Evolutionary conservation across 768 basidiomycete species (phyloP).

Genomic region (Psilocybe sp.): DNA sequence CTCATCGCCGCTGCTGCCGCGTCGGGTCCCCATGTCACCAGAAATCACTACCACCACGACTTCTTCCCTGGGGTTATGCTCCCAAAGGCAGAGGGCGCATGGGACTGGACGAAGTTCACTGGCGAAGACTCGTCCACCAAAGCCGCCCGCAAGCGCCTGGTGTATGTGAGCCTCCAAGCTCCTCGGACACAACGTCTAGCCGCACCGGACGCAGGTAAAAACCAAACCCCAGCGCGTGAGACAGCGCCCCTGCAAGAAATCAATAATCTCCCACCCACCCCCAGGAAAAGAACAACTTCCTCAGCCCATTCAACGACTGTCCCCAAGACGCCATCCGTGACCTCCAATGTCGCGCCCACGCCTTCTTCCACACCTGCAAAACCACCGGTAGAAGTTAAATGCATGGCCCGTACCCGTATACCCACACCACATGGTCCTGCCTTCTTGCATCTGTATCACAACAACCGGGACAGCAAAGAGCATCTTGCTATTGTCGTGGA

Average conservation of each 20-base stretch:
- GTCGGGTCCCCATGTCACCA: constrained; percentile 73
- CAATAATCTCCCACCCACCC: constrained; percentile 35
- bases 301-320: constrained; percentile 20
- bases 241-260: constrained; percentile 33
- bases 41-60: constrained; percentile 85
- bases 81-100: constrained; percentile 48
- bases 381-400: constrained; percentile 67
- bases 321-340: constrained; percentile 14
- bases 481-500: constrained; percentile 96
- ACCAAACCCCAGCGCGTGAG: constrained; percentile 43
- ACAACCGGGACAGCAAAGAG: constrained; percentile 88
- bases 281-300: constrained; percentile 42
- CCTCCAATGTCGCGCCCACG: constrained; percentile 13
- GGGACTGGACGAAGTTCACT: constrained; percentile 58
- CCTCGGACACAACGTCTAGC: constrained; percentile 61
- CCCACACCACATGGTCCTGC: constrained; percentile 93
- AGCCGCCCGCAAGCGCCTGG: constrained; percentile 42
- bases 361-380: constrained; percentile 15
- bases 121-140: constrained; percentile 36
- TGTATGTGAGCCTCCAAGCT: constrained; percentile 74
- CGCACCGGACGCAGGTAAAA: constrained; percentile 42
- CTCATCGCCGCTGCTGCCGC: constrained; percentile 75
- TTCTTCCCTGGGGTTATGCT: constrained; percentile 61
- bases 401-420: constrained; percentile 96
- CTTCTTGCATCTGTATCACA: constrained; percentile 94